Base-by-base conservation (phyloP, 2,329 filamentous ascomycete genomes). In the Calonectria crousiana region DNA sequence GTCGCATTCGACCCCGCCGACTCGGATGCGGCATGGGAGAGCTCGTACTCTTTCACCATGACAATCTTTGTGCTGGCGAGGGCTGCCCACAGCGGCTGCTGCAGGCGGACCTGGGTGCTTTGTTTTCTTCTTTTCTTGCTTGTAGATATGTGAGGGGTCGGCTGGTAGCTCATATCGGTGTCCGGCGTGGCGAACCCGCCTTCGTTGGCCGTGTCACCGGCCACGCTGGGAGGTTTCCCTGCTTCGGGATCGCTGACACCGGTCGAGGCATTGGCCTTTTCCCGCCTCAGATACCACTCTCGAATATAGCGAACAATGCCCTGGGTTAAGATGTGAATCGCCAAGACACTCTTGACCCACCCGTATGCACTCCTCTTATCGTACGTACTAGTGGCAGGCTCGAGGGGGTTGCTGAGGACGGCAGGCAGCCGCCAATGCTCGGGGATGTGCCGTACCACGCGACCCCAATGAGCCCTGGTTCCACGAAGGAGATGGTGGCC, bases 41-140 rank as follows among this genome's bases (percentile, higher is more conserved):
- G 91, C 85, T 95, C 94, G 80, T 95, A 95, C 85, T 95, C 96
- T 87, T 98, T 97, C 82, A 97, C 93, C 86, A 98, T 95, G 80
- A 97, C 96, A 83, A 98, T 96, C 89, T 98, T 98, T 82, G 96
- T 98, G 86, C 95, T 98, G 67, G 96, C 96, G 79, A 98, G 91
- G 62, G 96, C 96, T 77, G 96, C 95, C 96, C 96, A 98, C 77
- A 98, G 91, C 64, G 96, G 96, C 86, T 98, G 96, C 82, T 95
- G 93, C 83, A 95, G 95, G 84, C 96, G 91, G 78, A 98, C 95
- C 84, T 97, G 95, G 73, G 95, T 95, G 82, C 95, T 96, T 86
- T 98, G 95, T 86, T 97, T 96, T 86, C 94, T 92, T 86, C 95
- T 94, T 87, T 95, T 97, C 86, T 97, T 97, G 76, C 90, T 91